phyloP scores from a whole-genome alignment of 176 grass and related monocot species.

The Aegilops umbellulata region DNA sequence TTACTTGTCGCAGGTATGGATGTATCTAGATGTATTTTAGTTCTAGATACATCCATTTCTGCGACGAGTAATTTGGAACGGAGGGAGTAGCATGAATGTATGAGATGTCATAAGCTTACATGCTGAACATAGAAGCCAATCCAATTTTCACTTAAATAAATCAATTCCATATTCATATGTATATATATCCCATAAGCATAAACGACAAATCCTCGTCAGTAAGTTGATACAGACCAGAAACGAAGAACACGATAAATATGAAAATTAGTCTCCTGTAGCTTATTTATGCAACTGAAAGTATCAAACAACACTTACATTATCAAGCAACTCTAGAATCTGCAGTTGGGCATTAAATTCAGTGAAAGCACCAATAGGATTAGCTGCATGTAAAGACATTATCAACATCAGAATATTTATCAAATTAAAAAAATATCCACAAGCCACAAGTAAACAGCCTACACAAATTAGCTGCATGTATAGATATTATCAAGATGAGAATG shows the following conservation, averaged over 20 bases:
- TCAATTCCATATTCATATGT: not conserved
- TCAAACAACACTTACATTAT: conserved; percentile 70
- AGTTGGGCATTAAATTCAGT: conserved; percentile 91
- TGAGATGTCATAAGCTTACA: not conserved
- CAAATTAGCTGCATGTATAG: conserved; percentile 58
- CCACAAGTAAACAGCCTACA: not conserved
- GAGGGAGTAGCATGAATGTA: not conserved
- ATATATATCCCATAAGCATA: not conserved
- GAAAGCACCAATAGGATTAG: conserved; percentile 55
- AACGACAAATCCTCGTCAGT: not conserved
- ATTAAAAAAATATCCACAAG: conserved; percentile 3
- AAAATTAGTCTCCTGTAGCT: not conserved
- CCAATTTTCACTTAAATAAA: not conserved
- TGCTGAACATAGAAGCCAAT: not conserved
- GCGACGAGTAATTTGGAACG: too few species aligned
- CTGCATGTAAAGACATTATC: conserved; percentile 51
- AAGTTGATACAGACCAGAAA: not conserved
- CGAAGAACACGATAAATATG: not conserved
- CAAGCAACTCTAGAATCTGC: conserved; percentile 94
- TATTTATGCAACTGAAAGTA: conserved; percentile 21
- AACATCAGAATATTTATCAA: conserved; percentile 18
- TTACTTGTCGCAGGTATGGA: too few species aligned
- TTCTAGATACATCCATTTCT: too few species aligned
- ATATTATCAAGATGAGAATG: conserved; percentile 17
- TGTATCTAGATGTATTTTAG: too few species aligned